Percentiles rank a stretch among this genome's conserved stretches.
Conservation (phyloP, 1,284 basidiomycete genomes). For the Takashimella koratensis region DNA sequence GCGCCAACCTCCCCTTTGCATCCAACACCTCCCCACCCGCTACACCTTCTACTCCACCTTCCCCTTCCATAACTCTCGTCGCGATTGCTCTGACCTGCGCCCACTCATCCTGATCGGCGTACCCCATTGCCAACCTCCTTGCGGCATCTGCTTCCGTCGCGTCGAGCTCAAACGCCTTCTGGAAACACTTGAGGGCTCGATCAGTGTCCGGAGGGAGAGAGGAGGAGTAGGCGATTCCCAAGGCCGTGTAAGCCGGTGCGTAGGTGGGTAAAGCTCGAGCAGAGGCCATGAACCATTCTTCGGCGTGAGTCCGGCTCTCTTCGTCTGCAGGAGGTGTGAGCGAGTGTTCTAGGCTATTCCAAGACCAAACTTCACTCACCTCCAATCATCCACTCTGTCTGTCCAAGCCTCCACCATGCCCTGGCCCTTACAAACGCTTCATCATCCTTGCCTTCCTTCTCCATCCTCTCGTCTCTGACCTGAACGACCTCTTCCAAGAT, state of each 20-base stretch:
- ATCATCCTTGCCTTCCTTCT: conserved; percentile 52
- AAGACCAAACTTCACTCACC: conserved; percentile 52
- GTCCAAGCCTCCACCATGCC: conserved; percentile 79
- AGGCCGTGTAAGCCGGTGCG: conserved; percentile 88
- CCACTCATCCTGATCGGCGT: conserved; percentile 93
- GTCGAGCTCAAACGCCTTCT: conserved; percentile 97
- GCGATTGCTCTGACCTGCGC: conserved; percentile 92
- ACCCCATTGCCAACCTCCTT: conserved; percentile 74
- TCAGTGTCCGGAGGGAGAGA: conserved; percentile 71
- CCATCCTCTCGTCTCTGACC: conserved; percentile 57
- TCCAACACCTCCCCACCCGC: conserved; percentile 54
- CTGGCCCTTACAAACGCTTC: conserved; percentile 57
- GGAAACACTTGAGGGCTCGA: conserved; percentile 92
- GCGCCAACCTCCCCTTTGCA: conserved; percentile 55
- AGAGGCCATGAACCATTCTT: conserved; percentile 75
- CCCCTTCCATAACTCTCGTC: conserved; percentile 84
- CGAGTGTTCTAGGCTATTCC: background rate
- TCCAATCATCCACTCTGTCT: conserved; percentile 69
- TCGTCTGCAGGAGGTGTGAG: conserved; percentile 20
- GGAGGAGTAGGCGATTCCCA: conserved; percentile 86
- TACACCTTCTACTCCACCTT: conserved; percentile 70
- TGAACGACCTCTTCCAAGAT: conserved; percentile 62
- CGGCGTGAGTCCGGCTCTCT: conserved; percentile 59
- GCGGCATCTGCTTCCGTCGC: conserved; percentile 84
- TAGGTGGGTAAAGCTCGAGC: conserved; percentile 73